These are phyloP conservation scores for Eucalyptus microcorys DNA, from an alignment of 345 rosid genomes.

Conservation along the genomic window DNA sequence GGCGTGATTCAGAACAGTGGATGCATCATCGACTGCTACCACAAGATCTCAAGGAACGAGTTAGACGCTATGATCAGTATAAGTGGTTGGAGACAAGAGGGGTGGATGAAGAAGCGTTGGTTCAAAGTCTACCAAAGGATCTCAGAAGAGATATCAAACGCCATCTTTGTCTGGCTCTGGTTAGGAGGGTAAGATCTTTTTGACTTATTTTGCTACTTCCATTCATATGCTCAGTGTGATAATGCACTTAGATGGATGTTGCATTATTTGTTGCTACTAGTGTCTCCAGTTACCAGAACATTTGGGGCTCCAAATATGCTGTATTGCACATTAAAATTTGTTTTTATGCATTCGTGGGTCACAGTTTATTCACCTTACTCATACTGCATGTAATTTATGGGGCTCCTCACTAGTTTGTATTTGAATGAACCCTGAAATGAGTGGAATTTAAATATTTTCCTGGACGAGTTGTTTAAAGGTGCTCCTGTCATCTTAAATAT, in stretches of 20 bases:
- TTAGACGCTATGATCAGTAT: conserved; percentile 89
- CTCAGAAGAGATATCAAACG: conserved; percentile 93
- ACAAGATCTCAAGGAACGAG: conserved; percentile 69
- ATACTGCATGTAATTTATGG: not conserved
- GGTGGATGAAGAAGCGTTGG: conserved; percentile 83
- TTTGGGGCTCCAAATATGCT: not conserved
- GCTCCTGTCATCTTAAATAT: not conserved
- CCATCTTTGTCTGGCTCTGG: conserved; percentile 89
- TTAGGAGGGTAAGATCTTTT: conserved; percentile 60
- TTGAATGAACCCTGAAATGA: not conserved
- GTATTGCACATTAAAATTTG: not conserved
- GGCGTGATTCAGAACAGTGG: conserved; percentile 99
- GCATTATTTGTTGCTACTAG: not conserved
- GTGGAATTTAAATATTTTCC: not conserved
- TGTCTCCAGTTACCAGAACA: not conserved
- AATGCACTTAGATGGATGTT: not conserved
- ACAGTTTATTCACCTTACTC: not conserved
- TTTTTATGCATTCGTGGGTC: not conserved
- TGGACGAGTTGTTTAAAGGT: too few relatives aligned
- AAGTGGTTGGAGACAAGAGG: conserved; percentile 97
- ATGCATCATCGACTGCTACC: conserved; percentile 99
- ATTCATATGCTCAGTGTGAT: not conserved
- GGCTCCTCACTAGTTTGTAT: not conserved
- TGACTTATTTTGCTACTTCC: not conserved
- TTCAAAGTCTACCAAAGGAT: conserved; percentile 90